Percentiles rank a stretch among this genome's conserved stretches.
Evolutionary conservation across 225 moss, liverwort and hornwort species (phyloP).

Genomic region (Rhytidiadelphus loreus): DNA sequence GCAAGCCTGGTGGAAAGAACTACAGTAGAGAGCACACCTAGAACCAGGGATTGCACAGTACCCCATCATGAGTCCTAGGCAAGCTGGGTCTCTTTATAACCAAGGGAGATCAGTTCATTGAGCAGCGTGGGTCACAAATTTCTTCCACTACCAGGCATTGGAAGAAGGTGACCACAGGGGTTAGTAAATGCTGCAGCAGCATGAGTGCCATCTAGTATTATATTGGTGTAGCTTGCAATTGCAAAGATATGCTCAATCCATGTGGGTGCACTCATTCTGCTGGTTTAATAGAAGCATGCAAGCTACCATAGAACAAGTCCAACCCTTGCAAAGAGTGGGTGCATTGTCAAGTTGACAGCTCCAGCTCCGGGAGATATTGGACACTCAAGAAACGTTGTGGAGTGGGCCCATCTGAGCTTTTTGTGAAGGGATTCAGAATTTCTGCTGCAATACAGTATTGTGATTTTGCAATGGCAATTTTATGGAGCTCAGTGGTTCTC

Average conservation of each 20-base stretch:
- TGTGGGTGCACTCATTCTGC: neutral
- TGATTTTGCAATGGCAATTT: slow-evolving; percentile 4
- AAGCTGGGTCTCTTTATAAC: slow-evolving; percentile 1
- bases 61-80: neutral
- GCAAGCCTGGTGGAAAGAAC: neutral
- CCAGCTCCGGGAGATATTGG: neutral
- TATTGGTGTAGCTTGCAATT: neutral
- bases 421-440: neutral
- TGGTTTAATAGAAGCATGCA: neutral
- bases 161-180: neutral
- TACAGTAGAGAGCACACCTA: neutral
- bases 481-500: neutral
- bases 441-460: neutral
- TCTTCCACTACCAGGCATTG: neutral
- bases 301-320: neutral
- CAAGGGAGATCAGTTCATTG: neutral
- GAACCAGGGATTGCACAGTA: neutral
- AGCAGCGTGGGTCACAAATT: neutral
- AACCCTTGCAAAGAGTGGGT: neutral
- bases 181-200: neutral
- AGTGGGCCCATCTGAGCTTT: neutral
- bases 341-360: neutral
- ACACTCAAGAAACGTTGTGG: neutral
- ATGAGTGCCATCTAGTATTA: neutral
- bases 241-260: neutral